phyloP scores from a whole-genome alignment of 179 eudicot species.

The Carnegiea gigantea region DNA sequence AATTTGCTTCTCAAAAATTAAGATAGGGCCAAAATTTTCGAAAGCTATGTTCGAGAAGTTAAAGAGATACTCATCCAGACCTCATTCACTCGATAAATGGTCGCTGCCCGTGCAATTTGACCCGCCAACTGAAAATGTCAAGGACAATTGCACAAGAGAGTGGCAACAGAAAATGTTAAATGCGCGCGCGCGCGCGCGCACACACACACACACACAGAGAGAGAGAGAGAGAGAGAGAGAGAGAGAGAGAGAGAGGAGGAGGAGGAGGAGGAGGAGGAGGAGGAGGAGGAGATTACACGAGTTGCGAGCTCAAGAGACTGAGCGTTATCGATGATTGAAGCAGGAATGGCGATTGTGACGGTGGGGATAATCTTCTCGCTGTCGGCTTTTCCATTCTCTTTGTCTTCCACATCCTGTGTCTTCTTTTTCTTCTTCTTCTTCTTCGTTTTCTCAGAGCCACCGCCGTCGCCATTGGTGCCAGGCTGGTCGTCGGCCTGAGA shows the following conservation, averaged over 20 bases:
- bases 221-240: too few species aligned
- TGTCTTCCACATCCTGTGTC: not conserved
- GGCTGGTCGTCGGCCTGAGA: not conserved
- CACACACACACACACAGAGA: too few species aligned
- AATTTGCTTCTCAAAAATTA: not conserved
- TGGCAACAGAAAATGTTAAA: not conserved
- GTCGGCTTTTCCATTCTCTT: conserved; percentile 21
- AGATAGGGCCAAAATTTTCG: not conserved
- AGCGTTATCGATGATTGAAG: conserved; percentile 81
- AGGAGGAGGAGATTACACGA: conserved; percentile 39
- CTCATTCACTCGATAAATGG: conserved; percentile 91
- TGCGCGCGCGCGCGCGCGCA: too few species aligned
- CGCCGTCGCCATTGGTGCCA: conserved; percentile 1
- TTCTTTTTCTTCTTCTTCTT: conserved; percentile 17
- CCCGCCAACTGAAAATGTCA: conserved; percentile 68
- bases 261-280: not conserved
- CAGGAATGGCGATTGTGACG: conserved; percentile 69
- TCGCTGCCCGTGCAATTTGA: conserved; percentile 94
- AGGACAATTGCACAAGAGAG: not conserved
- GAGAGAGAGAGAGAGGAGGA: not conserved
- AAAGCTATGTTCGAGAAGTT: not conserved
- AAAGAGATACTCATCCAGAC: conserved; percentile 28
- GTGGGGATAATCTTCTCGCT: conserved; percentile 44
- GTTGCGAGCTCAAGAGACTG: conserved; percentile 96
- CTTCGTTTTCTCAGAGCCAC: conserved; percentile 14